Evolutionary conservation across 495 filamentous ascomycete genomes (phyloP).

Genomic region (Elasticomyces elasticus): DNA sequence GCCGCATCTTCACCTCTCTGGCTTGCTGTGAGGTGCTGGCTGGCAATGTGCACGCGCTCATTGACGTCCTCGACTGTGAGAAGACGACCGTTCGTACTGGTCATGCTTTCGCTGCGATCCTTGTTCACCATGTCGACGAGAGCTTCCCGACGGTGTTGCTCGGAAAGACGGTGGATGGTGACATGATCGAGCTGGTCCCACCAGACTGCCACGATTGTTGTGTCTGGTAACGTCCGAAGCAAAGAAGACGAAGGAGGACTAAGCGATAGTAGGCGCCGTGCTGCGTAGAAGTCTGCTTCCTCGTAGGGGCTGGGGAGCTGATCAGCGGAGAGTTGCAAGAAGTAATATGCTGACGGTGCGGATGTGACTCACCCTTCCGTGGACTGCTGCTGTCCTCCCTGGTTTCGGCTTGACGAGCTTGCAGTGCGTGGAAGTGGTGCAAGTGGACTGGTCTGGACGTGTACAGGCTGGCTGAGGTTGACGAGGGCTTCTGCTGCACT

Average conservation of each 20-base stretch:
- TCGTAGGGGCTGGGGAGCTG: too few relatives aligned
- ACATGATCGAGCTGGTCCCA: not conserved
- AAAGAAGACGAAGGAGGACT: not conserved
- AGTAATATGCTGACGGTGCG: too few relatives aligned
- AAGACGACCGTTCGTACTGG: not conserved
- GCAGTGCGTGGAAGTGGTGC: not conserved
- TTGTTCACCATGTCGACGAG: not conserved
- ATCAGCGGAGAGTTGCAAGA: too few relatives aligned
- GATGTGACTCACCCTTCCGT: not conserved
- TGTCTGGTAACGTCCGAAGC: not conserved
- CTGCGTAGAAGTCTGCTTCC: not conserved
- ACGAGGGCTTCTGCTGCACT: not conserved
- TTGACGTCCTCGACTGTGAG: not conserved
- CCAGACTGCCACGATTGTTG: not conserved
- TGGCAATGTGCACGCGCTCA: not conserved
- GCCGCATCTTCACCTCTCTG: too few relatives aligned
- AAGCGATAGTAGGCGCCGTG: not conserved
- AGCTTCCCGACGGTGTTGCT: not conserved
- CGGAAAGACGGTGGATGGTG: not conserved
- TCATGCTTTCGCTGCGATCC: not conserved
- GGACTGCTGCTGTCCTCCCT: too few relatives aligned
- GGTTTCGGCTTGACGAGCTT: too few relatives aligned
- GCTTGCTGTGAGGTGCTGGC: not conserved
- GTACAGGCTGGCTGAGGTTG: not conserved
- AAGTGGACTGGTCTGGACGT: not conserved